Conservation (phyloP, 2,329 filamentous ascomycete species). For the Sporothrix phasma region DNA sequence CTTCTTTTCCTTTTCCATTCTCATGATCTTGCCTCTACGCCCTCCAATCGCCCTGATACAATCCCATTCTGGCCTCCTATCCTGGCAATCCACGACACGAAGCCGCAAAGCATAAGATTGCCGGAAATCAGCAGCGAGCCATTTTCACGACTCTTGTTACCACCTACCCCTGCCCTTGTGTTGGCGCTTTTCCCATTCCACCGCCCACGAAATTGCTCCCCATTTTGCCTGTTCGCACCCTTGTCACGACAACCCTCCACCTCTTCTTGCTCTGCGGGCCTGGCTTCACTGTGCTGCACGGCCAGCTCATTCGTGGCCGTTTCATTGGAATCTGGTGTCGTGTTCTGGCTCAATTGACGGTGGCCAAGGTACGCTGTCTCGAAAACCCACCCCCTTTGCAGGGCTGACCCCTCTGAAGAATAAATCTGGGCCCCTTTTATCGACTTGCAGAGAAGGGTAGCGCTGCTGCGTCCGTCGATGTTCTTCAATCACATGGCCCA, state of each 20-base stretch:
- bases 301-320: not conserved
- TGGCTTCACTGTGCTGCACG: not conserved
- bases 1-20: not conserved
- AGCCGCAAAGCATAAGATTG: constrained; percentile 11
- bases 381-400: not conserved
- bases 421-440: constrained; percentile 11
- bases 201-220: constrained; percentile 25
- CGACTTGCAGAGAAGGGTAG: not conserved
- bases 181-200: constrained; percentile 19
- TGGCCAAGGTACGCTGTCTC: not conserved
- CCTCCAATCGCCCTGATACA: not conserved
- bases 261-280: not conserved
- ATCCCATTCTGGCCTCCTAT: constrained; percentile 1
- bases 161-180: constrained; percentile 1
- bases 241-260: not conserved
- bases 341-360: not conserved
- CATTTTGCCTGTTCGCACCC: constrained; percentile 8
- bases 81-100: not conserved
- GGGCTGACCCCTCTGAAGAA: constrained; percentile 5
- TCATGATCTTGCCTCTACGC: not conserved
- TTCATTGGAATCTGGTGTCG: not conserved
- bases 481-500: constrained; percentile 11
- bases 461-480: not conserved
- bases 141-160: constrained; percentile 13
- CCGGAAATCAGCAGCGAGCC: constrained; percentile 12